Evolutionary conservation across 1,284 basidiomycete genomes (phyloP).

Genomic region (Ustilago sp.): DNA sequence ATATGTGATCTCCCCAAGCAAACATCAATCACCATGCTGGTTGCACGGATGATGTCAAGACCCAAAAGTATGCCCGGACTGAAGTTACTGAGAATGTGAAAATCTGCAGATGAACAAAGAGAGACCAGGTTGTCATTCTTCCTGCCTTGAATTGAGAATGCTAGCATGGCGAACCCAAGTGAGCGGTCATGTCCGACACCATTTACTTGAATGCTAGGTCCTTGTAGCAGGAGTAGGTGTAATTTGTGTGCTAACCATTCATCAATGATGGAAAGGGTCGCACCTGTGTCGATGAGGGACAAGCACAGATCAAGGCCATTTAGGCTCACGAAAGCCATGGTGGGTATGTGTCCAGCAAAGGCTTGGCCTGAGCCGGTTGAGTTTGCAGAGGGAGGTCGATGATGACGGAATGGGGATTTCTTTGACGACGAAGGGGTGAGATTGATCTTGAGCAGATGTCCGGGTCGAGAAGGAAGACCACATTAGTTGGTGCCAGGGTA

Average conservation of each 20-base stretch:
- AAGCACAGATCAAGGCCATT: neutral
- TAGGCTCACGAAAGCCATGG: neutral
- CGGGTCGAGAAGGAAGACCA: neutral
- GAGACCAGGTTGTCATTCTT: neutral
- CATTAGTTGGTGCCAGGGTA: too few species aligned
- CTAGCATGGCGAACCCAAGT: neutral
- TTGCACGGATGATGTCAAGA: neutral
- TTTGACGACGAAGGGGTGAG: neutral
- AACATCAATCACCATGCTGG: constrained; percentile 3
- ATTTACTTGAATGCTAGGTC: neutral
- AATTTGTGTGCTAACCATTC: neutral
- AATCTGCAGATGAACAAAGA: neutral
- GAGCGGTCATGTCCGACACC: neutral
- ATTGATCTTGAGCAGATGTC: neutral
- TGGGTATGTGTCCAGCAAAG: neutral
- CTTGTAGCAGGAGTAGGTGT: neutral
- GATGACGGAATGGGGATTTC: neutral
- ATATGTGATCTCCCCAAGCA: neutral
- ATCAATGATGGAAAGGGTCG: neutral
- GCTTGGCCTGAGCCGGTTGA: neutral
- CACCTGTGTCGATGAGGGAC: neutral
- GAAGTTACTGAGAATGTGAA: neutral
- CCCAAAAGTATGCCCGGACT: neutral
- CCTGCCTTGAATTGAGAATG: neutral
- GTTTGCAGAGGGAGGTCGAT: neutral